Base-by-base conservation (phyloP, 1,139 yeast genomes). In the Pichia kudriavzevii region DNA sequence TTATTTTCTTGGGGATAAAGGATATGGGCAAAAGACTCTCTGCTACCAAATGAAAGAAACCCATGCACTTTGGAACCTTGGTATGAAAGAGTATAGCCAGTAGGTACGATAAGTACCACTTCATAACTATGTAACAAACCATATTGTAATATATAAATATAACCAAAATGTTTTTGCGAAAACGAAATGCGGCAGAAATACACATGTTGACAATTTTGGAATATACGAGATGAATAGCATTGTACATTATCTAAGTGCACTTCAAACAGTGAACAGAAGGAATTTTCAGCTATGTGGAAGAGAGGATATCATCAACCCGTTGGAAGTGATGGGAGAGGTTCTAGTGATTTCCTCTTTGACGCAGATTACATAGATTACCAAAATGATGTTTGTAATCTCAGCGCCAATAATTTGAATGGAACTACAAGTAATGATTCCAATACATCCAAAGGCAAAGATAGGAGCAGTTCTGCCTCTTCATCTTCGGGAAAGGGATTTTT, bases 41-140 rank as follows among this genome's bases (percentile, higher is more conserved):
- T 67, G 77, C 0, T 84, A 78, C 53, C 63, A 71, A 3, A 46
- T 87, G 22, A 88, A 91, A 4, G 94, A 82, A 47, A 73, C 74
- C 41, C 94, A 83, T 52, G 79, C 75, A n/a, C 62, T 87, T 26
- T 85, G 94, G 93, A 58, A 59, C 16, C 44, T 54, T 22, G 61
- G 60, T 0, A 40, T 60, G 25, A 53, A 52, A 28, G 41, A 47
- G 11, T 36, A 39, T 30, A 22, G 20, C 4, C 34, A 31, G 16
- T 41, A 24, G 26, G 3, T 12, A 7, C 13, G 11, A 11, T 19
- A 9, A 15, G 7, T 8, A 17, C 13, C 2, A 18, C 10, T 16
- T 9, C 4, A 4, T 26, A 22, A 22, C 5, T n/a, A n/a, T n/a
- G n/a, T n/a, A n/a, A n/a, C n/a, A n/a, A n/a, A n/a, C n/a, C n/a